Base-by-base conservation (phyloP, 108 stramenopile species). In the Epipyxis sp. region DNA sequence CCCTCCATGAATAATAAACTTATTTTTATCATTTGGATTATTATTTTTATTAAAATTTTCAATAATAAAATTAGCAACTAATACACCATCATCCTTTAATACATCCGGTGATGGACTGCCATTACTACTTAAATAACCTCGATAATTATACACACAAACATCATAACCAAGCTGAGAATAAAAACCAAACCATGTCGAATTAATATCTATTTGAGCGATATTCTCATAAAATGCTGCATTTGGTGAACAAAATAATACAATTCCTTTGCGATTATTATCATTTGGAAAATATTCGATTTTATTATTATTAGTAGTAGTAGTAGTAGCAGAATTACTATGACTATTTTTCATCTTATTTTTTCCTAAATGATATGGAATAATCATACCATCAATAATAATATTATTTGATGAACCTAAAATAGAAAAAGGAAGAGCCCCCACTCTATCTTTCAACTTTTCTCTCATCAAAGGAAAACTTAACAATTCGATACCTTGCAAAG, bases 201-300 rank as follows among this genome's bases (percentile, higher is more conserved):
- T 37, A 3, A 3, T 32, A 65, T 65, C 35, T 10, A 65, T 35
- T 37, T 65, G 61, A 13, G 61, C 27, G 34, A 65, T 13, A 37
- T 37, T 35, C 35, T 65, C 61, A 6, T 13, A 65, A 32, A 65
- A 65, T 29, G 30, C 61, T 29, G 61, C 61, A 65, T 65, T 65
- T 10, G 61, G 61, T 32, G 30, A 3, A 65, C 61, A 65, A 65
- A 65, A 65, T 37, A 65, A 29, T 37, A 65, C 61, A 10, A 65
- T 57, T 16, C 54, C 54, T 57, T 16, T 25, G 54, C 20, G 61
- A 6, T 50, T 50, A 6, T 50, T 20, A 50, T 20, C 20, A 50
- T 6, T 6, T 50, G 6, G 46, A 20, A 13, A 50, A 50, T 6
- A 20, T 50, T 13, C 20, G 20, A 20, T 13, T 50, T 6, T 13